phyloP scores from a whole-genome alignment of 2,329 filamentous ascomycete genomes.

The Metarhizium guizhouense region DNA sequence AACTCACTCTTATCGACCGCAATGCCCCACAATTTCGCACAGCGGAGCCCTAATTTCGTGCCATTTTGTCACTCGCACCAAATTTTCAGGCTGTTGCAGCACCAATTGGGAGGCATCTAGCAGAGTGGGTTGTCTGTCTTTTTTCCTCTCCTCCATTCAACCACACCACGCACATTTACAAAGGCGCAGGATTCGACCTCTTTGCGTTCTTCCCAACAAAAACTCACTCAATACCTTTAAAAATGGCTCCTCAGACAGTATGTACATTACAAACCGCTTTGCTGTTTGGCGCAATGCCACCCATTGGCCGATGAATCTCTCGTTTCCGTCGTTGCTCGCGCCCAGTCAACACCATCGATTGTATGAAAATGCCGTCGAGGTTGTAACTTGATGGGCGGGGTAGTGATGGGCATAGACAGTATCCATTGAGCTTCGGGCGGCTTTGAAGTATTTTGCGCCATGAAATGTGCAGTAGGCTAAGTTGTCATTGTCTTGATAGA shows the following conservation, averaged over 20 bases:
- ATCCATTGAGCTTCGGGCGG: no score
- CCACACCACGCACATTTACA: constrained; percentile 7
- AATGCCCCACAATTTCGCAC: constrained; percentile 11
- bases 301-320: neutral
- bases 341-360: neutral
- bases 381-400: no score
- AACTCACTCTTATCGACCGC: neutral
- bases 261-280: constrained; percentile 75
- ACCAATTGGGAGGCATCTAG: neutral
- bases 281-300: constrained; percentile 56
- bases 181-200: constrained; percentile 76
- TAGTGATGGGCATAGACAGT: no score
- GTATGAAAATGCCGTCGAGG: no score
- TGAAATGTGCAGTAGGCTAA: constrained; percentile 89
- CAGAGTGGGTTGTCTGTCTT: neutral
- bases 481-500: constrained; percentile 42
- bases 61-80: constrained; percentile 18
- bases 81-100: constrained; percentile 9
- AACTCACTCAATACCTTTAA: constrained; percentile 26
- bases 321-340: neutral
- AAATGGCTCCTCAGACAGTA: constrained; percentile 87
- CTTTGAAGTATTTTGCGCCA: neutral
- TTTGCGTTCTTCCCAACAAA: constrained; percentile 39
- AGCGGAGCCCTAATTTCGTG: constrained; percentile 24
- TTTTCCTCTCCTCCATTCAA: constrained; percentile 5